Base-by-base conservation (phyloP, 1,284 basidiomycete species). In the Athelia sp. region DNA sequence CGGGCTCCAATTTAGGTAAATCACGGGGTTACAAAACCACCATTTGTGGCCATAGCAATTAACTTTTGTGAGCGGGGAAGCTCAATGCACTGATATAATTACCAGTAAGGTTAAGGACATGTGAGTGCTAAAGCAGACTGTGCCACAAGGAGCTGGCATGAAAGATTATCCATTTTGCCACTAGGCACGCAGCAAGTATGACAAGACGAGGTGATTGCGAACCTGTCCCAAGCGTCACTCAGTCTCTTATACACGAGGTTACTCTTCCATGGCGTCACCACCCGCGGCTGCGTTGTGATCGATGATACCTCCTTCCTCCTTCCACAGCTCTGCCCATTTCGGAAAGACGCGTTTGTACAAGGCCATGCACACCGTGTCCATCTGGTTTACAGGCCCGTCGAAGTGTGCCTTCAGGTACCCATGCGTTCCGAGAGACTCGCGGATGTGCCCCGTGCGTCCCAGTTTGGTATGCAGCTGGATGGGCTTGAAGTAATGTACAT, bases 321-420 rank as follows among this genome's bases (percentile, higher is more conserved):
- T 71, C 77, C 77, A 86, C 46, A 75, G 51, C 56, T 73, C 72
- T 34, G 81, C 73, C 87, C 92, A 95, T 63, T 86, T 88, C 2
- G 93, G 93, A 66, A 83, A 96, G 50, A 94, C 84, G 43, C 94
- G 78, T 68, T 96, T 97, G 70, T 95, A 96, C 52, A 97, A 61
- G 43, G 84, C 81, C 90, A 96, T 87, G 63, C 92, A 93, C 45
- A 95, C 78, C 4, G 92, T 94, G 59, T 96, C 94, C 93, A 98
- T 97, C 71, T 98, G 95, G 61, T 82, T 90, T 58, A 99, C 84
- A 8, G 90, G 90, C 1, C 92, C 93, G 62, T 98, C 96, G 67
- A 99, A 99, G 64, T 93, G 84, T 10, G 93, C 94, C 72, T 99
- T 99, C 78, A 93, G 95, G 70, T 98, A 98, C 11, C 96, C 97